phyloP scores from a whole-genome alignment of 148 eudicot genomes.

The Persicaria maculosa region DNA sequence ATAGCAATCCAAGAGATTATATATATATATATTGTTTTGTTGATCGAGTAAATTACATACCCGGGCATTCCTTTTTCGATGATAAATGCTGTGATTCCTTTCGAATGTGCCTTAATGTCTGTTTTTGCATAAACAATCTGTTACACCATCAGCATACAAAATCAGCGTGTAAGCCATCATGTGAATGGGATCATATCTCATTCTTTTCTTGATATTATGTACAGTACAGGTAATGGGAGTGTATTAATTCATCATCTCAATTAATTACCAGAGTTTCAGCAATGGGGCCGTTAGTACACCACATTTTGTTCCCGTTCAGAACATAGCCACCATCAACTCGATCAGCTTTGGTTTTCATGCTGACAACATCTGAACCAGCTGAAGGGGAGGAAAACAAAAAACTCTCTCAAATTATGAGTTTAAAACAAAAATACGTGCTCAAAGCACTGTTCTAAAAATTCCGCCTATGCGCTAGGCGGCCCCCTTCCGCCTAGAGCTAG shows the following conservation, averaged over 20 bases:
- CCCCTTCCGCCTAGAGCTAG: too few species aligned
- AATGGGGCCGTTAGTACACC: conserved; percentile 98
- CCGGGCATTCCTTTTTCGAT: conserved; percentile 96
- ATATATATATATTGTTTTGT: too few species aligned
- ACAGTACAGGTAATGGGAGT: not conserved
- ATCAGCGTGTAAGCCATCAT: not conserved
- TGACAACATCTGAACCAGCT: conserved; percentile 99
- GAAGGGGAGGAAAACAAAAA: conserved; percentile 18
- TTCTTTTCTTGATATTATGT: not conserved
- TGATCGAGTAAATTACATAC: conserved; percentile 24
- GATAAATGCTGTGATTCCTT: conserved; percentile 97
- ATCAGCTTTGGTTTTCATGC: conserved; percentile 99
- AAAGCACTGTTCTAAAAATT: not conserved
- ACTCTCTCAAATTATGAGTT: not conserved
- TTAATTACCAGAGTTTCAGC: conserved; percentile 80
- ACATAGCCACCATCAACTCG: conserved; percentile 79
- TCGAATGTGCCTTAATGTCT: conserved; percentile 56
- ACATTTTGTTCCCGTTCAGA: conserved; percentile 96
- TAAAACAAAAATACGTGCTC: not conserved
- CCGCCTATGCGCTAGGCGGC: too few species aligned
- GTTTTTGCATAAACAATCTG: conserved; percentile 98
- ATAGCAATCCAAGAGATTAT: not conserved
- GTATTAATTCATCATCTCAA: not conserved
- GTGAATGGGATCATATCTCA: too few species aligned
- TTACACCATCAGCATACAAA: conserved; percentile 6